phyloP scores from a whole-genome alignment of 2,329 filamentous ascomycete species.

The Apiospora hydei region DNA sequence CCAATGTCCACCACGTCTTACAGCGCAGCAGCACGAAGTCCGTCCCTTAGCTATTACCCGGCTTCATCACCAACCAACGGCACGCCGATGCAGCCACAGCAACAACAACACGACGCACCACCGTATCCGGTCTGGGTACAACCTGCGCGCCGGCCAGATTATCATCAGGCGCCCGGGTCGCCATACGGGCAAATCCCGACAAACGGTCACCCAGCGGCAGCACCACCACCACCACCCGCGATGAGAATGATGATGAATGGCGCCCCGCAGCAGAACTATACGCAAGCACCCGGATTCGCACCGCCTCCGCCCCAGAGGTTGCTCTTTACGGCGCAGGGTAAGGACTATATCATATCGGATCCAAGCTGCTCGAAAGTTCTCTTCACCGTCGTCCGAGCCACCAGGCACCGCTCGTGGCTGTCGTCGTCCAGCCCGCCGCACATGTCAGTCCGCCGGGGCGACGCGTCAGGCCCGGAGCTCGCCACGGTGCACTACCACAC shows the following conservation, averaged over 20 bases:
- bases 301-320: background rate
- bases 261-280: background rate
- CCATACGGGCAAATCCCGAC: background rate
- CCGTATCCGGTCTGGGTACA: background rate
- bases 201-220: too few species aligned
- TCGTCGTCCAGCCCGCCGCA: background rate
- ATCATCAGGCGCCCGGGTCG: background rate
- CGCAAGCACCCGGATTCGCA: background rate
- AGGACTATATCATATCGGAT: background rate
- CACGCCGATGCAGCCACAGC: background rate
- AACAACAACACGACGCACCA: background rate
- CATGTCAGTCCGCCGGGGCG: background rate
- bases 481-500: background rate
- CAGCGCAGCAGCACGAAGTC: background rate
- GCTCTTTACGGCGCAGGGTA: background rate
- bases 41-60: background rate
- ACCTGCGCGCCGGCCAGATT: background rate
- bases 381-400: background rate
- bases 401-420: background rate
- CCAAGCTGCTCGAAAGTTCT: background rate
- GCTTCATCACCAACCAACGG: background rate
- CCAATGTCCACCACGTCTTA: too few species aligned
- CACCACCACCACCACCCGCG: too few species aligned
- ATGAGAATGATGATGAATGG: background rate
- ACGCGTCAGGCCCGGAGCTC: background rate